Base-by-base conservation (phyloP, 306 rosid genomes). In the Ochetophila trinervis region DNA sequence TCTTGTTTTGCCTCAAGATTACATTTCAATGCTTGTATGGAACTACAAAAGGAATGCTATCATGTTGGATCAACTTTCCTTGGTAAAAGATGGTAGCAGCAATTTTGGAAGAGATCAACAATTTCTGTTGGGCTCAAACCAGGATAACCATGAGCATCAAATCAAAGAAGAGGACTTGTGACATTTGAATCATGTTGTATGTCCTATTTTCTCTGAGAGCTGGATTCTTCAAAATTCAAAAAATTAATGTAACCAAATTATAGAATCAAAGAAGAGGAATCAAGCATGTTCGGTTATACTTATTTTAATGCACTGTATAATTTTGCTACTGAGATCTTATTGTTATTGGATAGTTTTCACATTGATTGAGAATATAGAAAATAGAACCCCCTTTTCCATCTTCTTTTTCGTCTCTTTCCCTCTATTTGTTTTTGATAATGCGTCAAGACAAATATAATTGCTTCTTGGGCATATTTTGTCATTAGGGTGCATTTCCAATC, bases 11-110 rank as follows among this genome's bases (percentile, higher is more conserved):
- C 93, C 96, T 42, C 98, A 92, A 73, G 96, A 92, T 78, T 89
- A 89, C 69, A 76, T 85, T 66, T 92, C 98, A 49, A 89, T 89
- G 95, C 98, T 92, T 74, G 98, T 92, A 48, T 92, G 98, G 98
- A 92, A 92, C 77, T 89, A 89, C 76, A 92, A 92, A 82, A 87
- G 79, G 77, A 92, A 76, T 65, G 74, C 88, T 72, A 61, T 75
- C 40, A 60, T 74, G 53, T 51, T 70, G 77, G 95, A 89, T 71
- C 86, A 83, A 52, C 78, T 75, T 35, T 84, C 95, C 34, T 65
- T 68, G 49, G 56, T 67, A 37, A 80, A 52, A 66, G 75, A 68
- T 58, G 52, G 70, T 0, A 72, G 42, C 40, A 75, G 72, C 69
- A 64, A 54, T 35, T 30, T 50, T 18, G 76, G n/a, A 62, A 73